Conservation (phyloP, 306 rosid species). For the Ochetophila trinervis region DNA sequence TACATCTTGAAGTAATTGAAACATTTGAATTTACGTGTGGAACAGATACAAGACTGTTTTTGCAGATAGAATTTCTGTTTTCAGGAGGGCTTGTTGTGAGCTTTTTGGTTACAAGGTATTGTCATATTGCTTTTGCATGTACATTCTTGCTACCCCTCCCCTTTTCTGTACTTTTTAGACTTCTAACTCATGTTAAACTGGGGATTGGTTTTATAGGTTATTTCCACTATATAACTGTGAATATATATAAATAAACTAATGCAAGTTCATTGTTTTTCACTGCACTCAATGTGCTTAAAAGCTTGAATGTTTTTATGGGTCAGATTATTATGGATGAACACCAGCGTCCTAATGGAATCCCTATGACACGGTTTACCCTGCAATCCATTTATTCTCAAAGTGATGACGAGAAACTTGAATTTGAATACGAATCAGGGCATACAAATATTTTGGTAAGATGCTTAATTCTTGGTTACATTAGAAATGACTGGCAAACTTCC, state of each 20-base stretch:
- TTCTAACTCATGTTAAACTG: too few relatives aligned
- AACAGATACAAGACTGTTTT: slow-evolving; percentile 94
- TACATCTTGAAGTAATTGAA: background rate
- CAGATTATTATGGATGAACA: slow-evolving; percentile 99
- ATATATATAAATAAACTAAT: too few relatives aligned
- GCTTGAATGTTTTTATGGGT: slow-evolving; percentile 28
- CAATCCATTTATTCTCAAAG: slow-evolving; percentile 91
- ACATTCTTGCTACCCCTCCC: background rate
- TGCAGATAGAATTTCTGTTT: slow-evolving; percentile 93
- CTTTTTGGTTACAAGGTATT: slow-evolving; percentile 95
- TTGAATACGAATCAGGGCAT: slow-evolving; percentile 94
- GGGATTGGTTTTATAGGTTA: too few relatives aligned
- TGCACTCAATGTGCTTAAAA: slow-evolving; percentile 2
- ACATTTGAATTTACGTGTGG: slow-evolving; percentile 30
- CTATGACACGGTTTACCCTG: slow-evolving; percentile 80
- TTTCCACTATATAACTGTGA: too few relatives aligned
- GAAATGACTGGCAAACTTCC: background rate
- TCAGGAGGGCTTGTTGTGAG: slow-evolving; percentile 97
- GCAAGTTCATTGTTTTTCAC: background rate
- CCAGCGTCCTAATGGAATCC: slow-evolving; percentile 86
- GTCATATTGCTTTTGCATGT: slow-evolving; percentile 19
- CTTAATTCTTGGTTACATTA: slow-evolving; percentile 19
- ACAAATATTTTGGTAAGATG: slow-evolving; percentile 81
- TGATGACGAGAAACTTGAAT: slow-evolving; percentile 91
- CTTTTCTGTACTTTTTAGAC: background rate